These are phyloP conservation scores for Nymphaea colorata DNA, from an alignment of 164 flowering plant genomes.

Conservation along the genomic window DNA sequence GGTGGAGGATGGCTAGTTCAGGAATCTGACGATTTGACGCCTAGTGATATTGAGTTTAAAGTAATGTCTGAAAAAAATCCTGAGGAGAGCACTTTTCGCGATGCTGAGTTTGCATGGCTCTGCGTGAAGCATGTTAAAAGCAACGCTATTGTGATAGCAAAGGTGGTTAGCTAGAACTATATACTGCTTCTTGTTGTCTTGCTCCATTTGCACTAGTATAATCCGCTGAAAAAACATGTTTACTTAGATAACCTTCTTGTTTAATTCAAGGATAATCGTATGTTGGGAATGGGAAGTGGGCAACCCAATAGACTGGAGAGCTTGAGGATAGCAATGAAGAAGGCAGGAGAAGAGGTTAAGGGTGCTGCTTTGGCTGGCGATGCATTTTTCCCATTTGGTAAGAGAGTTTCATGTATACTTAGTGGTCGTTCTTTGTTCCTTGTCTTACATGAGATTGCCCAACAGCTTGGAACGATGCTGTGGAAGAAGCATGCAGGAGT, in stretches of 20 bases:
- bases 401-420: slow-evolving; percentile 1
- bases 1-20: slow-evolving; percentile 98
- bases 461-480: slow-evolving; percentile 97
- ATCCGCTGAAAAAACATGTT: not conserved
- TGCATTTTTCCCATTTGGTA: slow-evolving; percentile 99
- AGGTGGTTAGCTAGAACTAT: slow-evolving; percentile 31
- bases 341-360: slow-evolving; percentile 88
- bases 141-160: slow-evolving; percentile 96
- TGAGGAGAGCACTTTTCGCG: slow-evolving; percentile 45
- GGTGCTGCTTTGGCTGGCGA: slow-evolving; percentile 98
- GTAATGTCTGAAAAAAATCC: slow-evolving; percentile 52
- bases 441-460: not conserved
- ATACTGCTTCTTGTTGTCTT: not conserved
- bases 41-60: slow-evolving; percentile 58
- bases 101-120: slow-evolving; percentile 96
- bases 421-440: not conserved
- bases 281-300: slow-evolving; percentile 99
- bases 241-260: not conserved
- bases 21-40: slow-evolving; percentile 81
- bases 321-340: slow-evolving; percentile 76
- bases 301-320: slow-evolving; percentile 96
- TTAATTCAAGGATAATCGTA: slow-evolving; percentile 58
- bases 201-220: not conserved
- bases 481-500: slow-evolving; percentile 87
- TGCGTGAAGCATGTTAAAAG: slow-evolving; percentile 98